Percentiles rank a stretch among this genome's conserved stretches.
phyloP scores from a whole-genome alignment of 2,329 filamentous ascomycete species.

The Fusarium sp. region DNA sequence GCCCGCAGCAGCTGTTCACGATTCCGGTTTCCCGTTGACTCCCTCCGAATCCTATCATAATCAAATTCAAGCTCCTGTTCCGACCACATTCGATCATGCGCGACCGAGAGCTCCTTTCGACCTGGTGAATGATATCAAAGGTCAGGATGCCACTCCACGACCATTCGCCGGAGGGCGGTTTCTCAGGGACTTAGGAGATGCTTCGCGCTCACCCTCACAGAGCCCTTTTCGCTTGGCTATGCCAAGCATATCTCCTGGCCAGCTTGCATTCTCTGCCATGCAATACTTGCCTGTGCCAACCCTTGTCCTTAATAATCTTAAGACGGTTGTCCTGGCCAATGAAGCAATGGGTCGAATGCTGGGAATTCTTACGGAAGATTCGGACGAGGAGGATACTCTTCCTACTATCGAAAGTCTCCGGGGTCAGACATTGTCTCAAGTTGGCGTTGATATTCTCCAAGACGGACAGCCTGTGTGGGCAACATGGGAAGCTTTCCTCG shows the following conservation, averaged over 20 bases:
- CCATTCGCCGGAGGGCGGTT: constrained; percentile 48
- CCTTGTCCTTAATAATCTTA: constrained; percentile 73
- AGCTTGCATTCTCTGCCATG: constrained; percentile 74
- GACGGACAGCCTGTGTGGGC: constrained; percentile 71
- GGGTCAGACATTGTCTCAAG: constrained; percentile 73
- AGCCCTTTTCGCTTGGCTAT: constrained; percentile 56
- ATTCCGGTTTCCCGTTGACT: constrained; percentile 36
- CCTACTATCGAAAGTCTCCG: constrained; percentile 68
- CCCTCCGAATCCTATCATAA: constrained; percentile 24
- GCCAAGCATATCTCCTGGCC: constrained; percentile 60
- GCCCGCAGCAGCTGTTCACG: constrained; percentile 37
- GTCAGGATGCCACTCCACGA: constrained; percentile 42
- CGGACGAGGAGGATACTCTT: constrained; percentile 54
- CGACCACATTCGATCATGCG: constrained; percentile 16
- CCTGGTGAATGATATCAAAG: constrained; percentile 24
- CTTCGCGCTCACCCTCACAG: constrained; percentile 50
- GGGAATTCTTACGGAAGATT: constrained; percentile 62
- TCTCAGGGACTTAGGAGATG: constrained; percentile 47
- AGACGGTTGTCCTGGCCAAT: constrained; percentile 79
- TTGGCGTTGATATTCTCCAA: constrained; percentile 79
- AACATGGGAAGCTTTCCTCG: constrained; percentile 69
- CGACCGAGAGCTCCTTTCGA: constrained; percentile 35
- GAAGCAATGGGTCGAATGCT: constrained; percentile 79
- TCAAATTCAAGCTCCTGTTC: constrained; percentile 28
- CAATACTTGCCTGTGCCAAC: constrained; percentile 80